These are phyloP conservation scores for Trichoderma harzianum DNA, from an alignment of 2,329 filamentous ascomycete genomes.

Conservation along the genomic window DNA sequence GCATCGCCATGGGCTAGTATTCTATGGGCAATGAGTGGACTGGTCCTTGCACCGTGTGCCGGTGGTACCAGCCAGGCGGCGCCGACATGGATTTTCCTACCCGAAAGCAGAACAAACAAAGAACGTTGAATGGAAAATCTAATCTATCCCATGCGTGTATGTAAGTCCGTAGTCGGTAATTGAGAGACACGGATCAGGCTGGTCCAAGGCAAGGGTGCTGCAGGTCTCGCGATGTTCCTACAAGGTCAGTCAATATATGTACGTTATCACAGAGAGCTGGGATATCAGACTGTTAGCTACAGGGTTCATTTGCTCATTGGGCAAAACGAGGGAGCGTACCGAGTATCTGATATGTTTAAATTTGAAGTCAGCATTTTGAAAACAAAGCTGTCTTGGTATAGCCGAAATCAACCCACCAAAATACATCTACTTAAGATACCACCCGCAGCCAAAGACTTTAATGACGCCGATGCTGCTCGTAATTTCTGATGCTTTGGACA, in stretches of 20 bases:
- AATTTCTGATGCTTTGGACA: not conserved
- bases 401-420: not conserved
- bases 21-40: not conserved
- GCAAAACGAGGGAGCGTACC: not conserved
- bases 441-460: not conserved
- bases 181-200: not conserved
- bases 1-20: not conserved
- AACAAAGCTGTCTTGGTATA: not conserved
- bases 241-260: not conserved
- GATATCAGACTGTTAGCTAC: not conserved
- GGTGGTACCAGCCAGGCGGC: not conserved
- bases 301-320: not conserved
- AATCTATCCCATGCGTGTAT: not conserved
- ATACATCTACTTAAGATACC: not conserved
- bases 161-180: not conserved
- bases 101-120: not conserved
- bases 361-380: not conserved
- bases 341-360: not conserved
- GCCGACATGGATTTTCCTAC: not conserved
- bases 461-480: not conserved
- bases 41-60: conserved; percentile 2
- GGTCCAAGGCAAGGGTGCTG: not conserved
- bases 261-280: not conserved
- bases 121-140: not conserved
- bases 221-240: not conserved